Evolutionary conservation across 1,284 basidiomycete genomes (phyloP), one percentile per base, ranked within the genome.

Genomic region (Austroboletus novae-zelandiae): DNA sequence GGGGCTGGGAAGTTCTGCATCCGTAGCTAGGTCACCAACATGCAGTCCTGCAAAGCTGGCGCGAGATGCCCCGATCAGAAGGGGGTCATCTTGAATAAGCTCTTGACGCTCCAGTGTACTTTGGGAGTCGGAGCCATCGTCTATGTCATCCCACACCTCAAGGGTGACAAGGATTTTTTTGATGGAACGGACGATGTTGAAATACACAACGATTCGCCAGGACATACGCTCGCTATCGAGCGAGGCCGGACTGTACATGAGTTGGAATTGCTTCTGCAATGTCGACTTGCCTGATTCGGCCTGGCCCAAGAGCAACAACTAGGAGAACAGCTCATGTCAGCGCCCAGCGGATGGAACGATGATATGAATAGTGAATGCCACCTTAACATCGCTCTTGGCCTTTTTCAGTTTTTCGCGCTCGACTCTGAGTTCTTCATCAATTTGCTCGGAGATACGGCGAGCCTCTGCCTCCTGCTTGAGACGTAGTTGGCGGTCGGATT

Each of bases 221-320:
- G 89, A 90, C 34, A 79, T 68, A 15, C 89, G 86, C 62, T 91
- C 89, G 50, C 79, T 77, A 50, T 91, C 87, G 47, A 91, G 74
- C 13, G 84, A 81, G 47, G 76, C 76, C 1, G 89, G 89, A 56
- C 80, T 85, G 70, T 91, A 90, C 78, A 91, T 86, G 55, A 91
- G 79, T 68, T 91, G 89, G 61, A 91, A 91, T 65, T 91, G 88
- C 64, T 91, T 90, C 66, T 89, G 86, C 30, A 91, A 75, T 1
- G 87, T 90, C 17, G 84, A 88, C 66, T 90, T 91, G 57, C 88
- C 89, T 27, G 86, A 89, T 72, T 91, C 88, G 41, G 89, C 88
- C 61, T 91, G 88, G 36, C 88, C 88, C 41, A 91, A 79, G 46
- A 91, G 77, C 17, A 91, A 72, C 39, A 91, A 72, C 87, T 91